Evolutionary conservation across 352 stramenopile genomes (phyloP), one percentile per base, ranked within the genome.

Genomic region (Globisporangium rhizosaccharum): DNA sequence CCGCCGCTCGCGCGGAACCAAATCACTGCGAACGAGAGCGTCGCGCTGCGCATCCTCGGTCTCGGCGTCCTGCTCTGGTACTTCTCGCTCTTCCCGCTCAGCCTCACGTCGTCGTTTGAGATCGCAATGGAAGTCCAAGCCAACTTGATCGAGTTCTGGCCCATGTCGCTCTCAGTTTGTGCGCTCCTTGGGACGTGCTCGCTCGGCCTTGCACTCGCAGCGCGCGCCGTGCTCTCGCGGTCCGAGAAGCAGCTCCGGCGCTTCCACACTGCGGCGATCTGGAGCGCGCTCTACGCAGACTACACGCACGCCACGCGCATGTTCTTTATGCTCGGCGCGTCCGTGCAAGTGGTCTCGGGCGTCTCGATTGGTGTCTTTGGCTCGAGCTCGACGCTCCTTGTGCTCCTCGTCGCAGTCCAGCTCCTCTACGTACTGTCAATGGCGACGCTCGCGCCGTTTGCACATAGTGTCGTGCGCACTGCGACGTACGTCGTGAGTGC

Each of bases 61-160:
- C 58, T 85, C 36, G 18, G 47, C 15, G 66, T 85, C 18, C 64
- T 85, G 3, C 30, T 81, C 17, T 79, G 68, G 69, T 73, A 72
- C 53, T 51, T 75, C 3, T 53, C 67, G 28, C 55, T 82, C 46
- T 78, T 79, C 37, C 75, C 75, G 10, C 57, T 85, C 12, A 76
- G 60, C 7, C 53, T 71, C 37, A 55, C 70, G 15, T 28, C 66
- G 8, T 72, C 51, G 41, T 80, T 75, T 54, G 72, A 79, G n/a
- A 63, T 73, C 33, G 52, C 60, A 10, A 64, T 71, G 41, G 57
- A 55, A 26, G 56, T 63, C 10, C 25, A 72, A 48, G 53, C 60
- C 2, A 66, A 53, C 18, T 33, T 66, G 53, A 55, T 57, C 41
- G 63, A 66, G 57, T 26, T 51, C 56, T 51, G 59, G 58, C 46